Evolutionary conservation across 1,284 basidiomycete species (phyloP).

Genomic region (Cryptococcus maquisensis): DNA sequence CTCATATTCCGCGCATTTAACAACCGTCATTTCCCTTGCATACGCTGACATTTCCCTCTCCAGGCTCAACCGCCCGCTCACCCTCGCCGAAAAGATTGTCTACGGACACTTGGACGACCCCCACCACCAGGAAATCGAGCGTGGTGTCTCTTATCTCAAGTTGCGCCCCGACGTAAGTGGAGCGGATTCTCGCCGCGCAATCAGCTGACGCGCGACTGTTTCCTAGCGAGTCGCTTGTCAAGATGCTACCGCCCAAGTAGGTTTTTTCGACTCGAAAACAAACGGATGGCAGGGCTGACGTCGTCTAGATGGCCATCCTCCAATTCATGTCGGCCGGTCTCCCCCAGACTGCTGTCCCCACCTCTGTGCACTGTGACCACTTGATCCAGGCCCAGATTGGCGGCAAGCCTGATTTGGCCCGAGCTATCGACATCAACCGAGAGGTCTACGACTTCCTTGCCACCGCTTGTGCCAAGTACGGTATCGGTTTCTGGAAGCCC

Average conservation of each 20-base stretch:
- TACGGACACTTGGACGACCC: slow-evolving; percentile 98
- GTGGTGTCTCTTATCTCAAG: slow-evolving; percentile 90
- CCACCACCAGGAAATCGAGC: slow-evolving; percentile 77
- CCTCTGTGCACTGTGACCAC: slow-evolving; percentile 98
- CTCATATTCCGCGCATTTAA: neutral
- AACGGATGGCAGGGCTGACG: slow-evolving; percentile 18
- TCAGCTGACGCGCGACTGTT: slow-evolving; percentile 12
- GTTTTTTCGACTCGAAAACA: slow-evolving; percentile 29
- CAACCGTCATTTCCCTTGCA: slow-evolving; percentile 1
- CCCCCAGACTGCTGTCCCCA: slow-evolving; percentile 93
- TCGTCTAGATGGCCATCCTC: slow-evolving; percentile 86
- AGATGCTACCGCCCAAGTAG: slow-evolving; percentile 87
- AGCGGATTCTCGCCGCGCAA: slow-evolving; percentile 1
- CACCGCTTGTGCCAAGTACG: slow-evolving; percentile 95
- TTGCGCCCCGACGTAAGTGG: slow-evolving; percentile 83
- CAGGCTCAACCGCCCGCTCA: slow-evolving; percentile 88
- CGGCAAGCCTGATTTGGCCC: slow-evolving; percentile 86
- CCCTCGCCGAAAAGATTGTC: slow-evolving; percentile 96
- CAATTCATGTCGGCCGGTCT: slow-evolving; percentile 99
- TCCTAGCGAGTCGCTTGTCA: slow-evolving; percentile 94
- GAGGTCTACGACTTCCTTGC: slow-evolving; percentile 99
- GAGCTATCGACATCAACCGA: slow-evolving; percentile 92
- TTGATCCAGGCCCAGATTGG: slow-evolving; percentile 96
- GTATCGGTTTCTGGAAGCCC: slow-evolving; percentile 83
- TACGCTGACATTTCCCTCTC: slow-evolving; percentile 10